These are phyloP conservation scores for Thalassia testudinum DNA, from an alignment of 116 monocot species.

Conservation along the genomic window DNA sequence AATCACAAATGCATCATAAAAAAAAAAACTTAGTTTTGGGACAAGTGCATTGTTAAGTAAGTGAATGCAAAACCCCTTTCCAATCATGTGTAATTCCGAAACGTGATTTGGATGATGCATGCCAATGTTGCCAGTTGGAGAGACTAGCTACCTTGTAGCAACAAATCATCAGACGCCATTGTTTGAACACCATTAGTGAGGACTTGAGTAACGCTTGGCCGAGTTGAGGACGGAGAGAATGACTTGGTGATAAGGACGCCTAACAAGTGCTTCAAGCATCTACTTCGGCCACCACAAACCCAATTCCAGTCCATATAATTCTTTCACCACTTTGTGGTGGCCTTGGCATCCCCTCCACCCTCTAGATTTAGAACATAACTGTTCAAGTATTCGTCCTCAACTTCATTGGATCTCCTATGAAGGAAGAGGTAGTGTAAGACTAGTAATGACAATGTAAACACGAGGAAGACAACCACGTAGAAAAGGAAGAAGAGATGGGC, in stretches of 20 bases:
- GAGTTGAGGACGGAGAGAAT: too few species aligned
- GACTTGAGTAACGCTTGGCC: background rate
- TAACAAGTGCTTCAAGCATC: too few species aligned
- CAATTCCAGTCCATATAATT: too few species aligned
- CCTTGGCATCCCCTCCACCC: conserved; percentile 6
- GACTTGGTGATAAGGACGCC: too few species aligned
- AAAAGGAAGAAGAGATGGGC: background rate
- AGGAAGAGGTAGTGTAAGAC: background rate
- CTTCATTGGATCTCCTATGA: background rate
- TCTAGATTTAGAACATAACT: conserved; percentile 6
- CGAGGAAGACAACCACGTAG: background rate
- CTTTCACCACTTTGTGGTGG: too few species aligned
- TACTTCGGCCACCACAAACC: too few species aligned
- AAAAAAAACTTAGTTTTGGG: too few species aligned
- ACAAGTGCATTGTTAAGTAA: too few species aligned
- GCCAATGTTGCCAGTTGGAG: conserved; percentile 12
- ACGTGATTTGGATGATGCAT: background rate
- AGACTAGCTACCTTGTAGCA: conserved; percentile 3
- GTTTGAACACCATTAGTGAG: too few species aligned
- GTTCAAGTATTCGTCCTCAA: background rate
- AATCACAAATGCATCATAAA: too few species aligned
- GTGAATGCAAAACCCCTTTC: too few species aligned
- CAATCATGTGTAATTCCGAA: too few species aligned
- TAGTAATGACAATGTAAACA: background rate
- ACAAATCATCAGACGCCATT: background rate